Evolutionary conservation across 768 basidiomycete species (phyloP).

Genomic region (Naematelia encephala): DNA sequence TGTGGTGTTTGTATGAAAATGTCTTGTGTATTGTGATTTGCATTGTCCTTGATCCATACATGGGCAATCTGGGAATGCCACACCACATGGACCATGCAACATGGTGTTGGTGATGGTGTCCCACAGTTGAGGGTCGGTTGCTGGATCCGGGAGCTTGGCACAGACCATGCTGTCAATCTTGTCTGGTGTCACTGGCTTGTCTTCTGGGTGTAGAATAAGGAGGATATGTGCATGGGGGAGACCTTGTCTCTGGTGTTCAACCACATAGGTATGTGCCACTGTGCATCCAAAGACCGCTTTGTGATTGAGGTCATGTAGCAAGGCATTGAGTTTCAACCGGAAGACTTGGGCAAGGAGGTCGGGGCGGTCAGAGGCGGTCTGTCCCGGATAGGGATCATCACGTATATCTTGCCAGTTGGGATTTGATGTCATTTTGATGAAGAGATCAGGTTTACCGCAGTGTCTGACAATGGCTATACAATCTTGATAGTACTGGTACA

Average conservation of each 20-base stretch:
- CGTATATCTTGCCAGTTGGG: conserved; percentile 29
- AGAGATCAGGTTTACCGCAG: conserved; percentile 18
- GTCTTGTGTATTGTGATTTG: conserved; percentile 55
- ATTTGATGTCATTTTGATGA: conserved; percentile 24
- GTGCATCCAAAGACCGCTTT: conserved; percentile 54
- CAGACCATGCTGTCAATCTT: conserved; percentile 54
- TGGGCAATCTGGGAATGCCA: conserved; percentile 43
- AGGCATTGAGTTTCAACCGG: conserved; percentile 52
- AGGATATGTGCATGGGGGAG: conserved; percentile 60
- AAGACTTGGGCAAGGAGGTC: conserved; percentile 58
- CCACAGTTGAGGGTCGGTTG: conserved; percentile 52
- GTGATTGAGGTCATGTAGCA: conserved; percentile 51
- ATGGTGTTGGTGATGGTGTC: conserved; percentile 53
- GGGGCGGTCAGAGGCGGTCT: conserved; percentile 48
- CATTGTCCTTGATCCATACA: conserved; percentile 56
- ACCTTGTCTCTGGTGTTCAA: conserved; percentile 62
- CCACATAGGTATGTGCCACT: conserved; percentile 57
- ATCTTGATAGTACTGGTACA: conserved; percentile 29
- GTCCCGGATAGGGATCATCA: conserved; percentile 12
- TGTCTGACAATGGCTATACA: conserved; percentile 27
- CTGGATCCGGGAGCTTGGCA: conserved; percentile 55
- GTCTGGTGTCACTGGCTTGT: conserved; percentile 51
- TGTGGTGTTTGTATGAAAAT: conserved; percentile 50
- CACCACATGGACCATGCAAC: conserved; percentile 58
- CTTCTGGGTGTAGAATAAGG: conserved; percentile 51